These are phyloP conservation scores for Hypoxylon sp. DNA, from an alignment of 2,329 filamentous ascomycete genomes.

Conservation along the genomic window DNA sequence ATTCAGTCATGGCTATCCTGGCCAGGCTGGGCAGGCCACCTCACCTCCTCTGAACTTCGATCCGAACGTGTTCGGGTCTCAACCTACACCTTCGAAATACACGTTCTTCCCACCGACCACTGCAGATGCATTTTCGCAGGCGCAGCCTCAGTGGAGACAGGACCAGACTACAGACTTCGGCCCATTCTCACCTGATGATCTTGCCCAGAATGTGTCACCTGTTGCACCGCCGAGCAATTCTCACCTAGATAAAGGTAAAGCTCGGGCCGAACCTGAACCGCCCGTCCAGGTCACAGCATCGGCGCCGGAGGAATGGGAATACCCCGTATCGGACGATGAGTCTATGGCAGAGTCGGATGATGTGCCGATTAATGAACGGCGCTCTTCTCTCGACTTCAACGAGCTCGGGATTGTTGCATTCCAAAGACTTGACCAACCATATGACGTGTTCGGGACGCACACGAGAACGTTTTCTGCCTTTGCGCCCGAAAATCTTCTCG, in stretches of 20 bases:
- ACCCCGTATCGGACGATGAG: slow-evolving; percentile 69
- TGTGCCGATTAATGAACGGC: slow-evolving; percentile 28
- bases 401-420: slow-evolving; percentile 58
- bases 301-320: slow-evolving; percentile 53
- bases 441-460: slow-evolving; percentile 60
- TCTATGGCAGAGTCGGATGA: slow-evolving; percentile 60
- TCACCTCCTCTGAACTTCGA: slow-evolving; percentile 45
- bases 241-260: slow-evolving; percentile 41
- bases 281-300: slow-evolving; percentile 13
- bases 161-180: slow-evolving; percentile 43
- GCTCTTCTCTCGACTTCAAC: slow-evolving; percentile 54
- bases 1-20: slow-evolving; percentile 49
- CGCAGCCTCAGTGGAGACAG: slow-evolving; percentile 47
- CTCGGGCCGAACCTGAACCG: slow-evolving; percentile 35
- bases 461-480: slow-evolving; percentile 64
- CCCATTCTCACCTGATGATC: slow-evolving; percentile 42
- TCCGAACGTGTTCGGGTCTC: slow-evolving; percentile 43
- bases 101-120: slow-evolving; percentile 51
- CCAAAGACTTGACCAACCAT: slow-evolving; percentile 52
- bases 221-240: slow-evolving; percentile 25
- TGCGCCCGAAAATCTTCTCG: slow-evolving; percentile 65
- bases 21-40: slow-evolving; percentile 50
- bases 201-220: slow-evolving; percentile 30
- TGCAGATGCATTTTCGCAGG: slow-evolving; percentile 46
- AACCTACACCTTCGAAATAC: slow-evolving; percentile 45